Evolutionary conservation across 2,329 filamentous ascomycete genomes (phyloP), one percentile per base, ranked within the genome.

Genomic region (Apiospora arundinis): DNA sequence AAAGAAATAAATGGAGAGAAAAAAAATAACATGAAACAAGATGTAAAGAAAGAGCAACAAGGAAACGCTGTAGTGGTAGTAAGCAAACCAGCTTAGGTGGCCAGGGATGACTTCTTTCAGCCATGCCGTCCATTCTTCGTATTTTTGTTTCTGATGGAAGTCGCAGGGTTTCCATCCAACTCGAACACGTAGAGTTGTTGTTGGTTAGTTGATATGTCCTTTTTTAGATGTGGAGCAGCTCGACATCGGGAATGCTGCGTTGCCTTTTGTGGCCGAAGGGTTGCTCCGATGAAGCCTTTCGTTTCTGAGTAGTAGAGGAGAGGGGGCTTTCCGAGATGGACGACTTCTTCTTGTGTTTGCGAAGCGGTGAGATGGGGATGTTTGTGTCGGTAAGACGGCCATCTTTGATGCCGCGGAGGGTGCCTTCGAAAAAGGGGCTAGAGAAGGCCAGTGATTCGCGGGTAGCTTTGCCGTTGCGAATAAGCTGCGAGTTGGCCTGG

Each of bases 341-440:
- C 68, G 83, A 80, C 76, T 83, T 77, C 71, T 82, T 84, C 81
- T 88, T 90, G 56, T 87, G 87, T 73, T 90, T 88, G 68, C 91
- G 88, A 67, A 89, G 84, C 1, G 92, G 92, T 4, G 92, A 93
- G 73, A 93, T 87, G n/a, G 91, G 91, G 2, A 89, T 87, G 49
- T 89, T 89, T 49, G 90, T 91, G 45, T 90, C 91, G 71, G 88
- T 87, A 74, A 93, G 87, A 71, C 91, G 88, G 74, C 91, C 91
- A 69, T 88, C 87, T 78, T 91, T 90, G 77, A 92, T 88, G 68
- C 90, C 90, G 70, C 87, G 86, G 60, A 92, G 83, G 2, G 89
- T 88, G 56, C 89, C 88, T 81, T 88, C 83, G 78, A 89, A 85
- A 81, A 91, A 88, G 8, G 89, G 86, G 68, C 88, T 84, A 69